Evolutionary conservation across 768 basidiomycete species (phyloP).

Genomic region (Chalciporus chontae): DNA sequence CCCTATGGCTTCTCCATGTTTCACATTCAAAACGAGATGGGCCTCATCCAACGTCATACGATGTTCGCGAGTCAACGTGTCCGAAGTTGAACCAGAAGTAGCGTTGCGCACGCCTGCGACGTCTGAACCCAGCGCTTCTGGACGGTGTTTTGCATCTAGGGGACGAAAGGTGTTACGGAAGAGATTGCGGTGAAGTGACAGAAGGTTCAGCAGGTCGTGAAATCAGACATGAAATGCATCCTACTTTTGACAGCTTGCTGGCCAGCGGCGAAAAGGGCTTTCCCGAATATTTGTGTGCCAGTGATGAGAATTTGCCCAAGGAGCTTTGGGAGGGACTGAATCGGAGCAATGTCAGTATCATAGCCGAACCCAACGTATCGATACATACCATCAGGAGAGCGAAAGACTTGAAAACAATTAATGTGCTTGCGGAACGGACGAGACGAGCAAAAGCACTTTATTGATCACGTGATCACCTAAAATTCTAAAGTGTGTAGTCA

Average conservation of each 20-base stretch:
- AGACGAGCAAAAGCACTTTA: background rate
- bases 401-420: background rate
- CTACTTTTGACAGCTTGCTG: constrained; percentile 91
- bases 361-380: background rate
- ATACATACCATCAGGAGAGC: constrained; percentile 20
- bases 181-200: background rate
- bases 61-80: constrained; percentile 79
- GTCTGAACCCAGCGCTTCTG: constrained; percentile 67
- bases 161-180: background rate
- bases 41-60: constrained; percentile 97
- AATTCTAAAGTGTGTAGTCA: background rate
- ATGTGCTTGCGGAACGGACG: background rate
- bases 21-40: constrained; percentile 84
- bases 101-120: constrained; percentile 73
- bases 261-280: constrained; percentile 87
- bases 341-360: constrained; percentile 1
- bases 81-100: constrained; percentile 69
- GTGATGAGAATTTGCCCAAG: constrained; percentile 77
- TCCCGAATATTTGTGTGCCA: constrained; percentile 81
- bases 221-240: constrained; percentile 24
- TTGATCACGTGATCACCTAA: constrained; percentile 21
- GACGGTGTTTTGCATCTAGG: constrained; percentile 79
- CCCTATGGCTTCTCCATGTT: constrained; percentile 68
- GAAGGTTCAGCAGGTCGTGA: background rate
- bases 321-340: constrained; percentile 73